These are phyloP conservation scores for Abelmoschus esculentus DNA, from an alignment of 345 rosid species.

Conservation along the genomic window DNA sequence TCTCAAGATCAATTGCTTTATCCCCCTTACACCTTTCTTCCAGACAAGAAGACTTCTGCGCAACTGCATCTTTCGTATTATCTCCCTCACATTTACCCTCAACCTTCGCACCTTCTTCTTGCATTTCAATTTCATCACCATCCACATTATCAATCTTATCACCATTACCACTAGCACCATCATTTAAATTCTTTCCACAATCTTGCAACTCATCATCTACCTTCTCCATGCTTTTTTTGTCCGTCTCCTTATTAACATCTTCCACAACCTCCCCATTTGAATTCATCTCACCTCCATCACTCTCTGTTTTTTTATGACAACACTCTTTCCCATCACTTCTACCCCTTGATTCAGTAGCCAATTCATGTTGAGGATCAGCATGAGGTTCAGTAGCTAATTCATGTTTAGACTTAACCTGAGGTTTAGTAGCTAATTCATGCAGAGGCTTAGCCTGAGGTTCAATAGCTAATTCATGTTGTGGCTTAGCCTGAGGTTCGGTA, in stretches of 20 bases:
- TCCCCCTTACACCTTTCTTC: conserved; percentile 30
- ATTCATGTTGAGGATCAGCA: background rate
- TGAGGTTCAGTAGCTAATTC: background rate
- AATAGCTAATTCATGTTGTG: conserved; percentile 9
- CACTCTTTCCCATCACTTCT: conserved; percentile 17
- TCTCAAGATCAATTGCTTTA: conserved; percentile 34
- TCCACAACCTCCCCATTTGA: conserved; percentile 20
- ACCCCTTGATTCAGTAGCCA: conserved; percentile 12
- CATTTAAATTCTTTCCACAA: conserved; percentile 23
- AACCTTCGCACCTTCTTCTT: conserved; percentile 23
- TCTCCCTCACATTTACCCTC: conserved; percentile 25
- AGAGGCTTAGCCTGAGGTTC: conserved; percentile 3
- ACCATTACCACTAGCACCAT: conserved; percentile 16
- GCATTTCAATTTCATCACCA: conserved; percentile 20
- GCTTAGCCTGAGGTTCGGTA: background rate
- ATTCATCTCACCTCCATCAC: conserved; percentile 18
- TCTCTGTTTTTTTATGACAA: conserved; percentile 5
- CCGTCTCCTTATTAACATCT: conserved; percentile 19
- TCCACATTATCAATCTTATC: conserved; percentile 3
- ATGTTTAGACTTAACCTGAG: too few relatives aligned
- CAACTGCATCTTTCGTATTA: conserved; percentile 17
- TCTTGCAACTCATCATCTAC: conserved; percentile 25
- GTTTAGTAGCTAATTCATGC: conserved; percentile 11
- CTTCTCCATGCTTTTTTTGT: conserved; percentile 20
- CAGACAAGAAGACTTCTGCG: conserved; percentile 21